Conservation (phyloP, 1,284 basidiomycete species). For the Ustilago sp. region DNA sequence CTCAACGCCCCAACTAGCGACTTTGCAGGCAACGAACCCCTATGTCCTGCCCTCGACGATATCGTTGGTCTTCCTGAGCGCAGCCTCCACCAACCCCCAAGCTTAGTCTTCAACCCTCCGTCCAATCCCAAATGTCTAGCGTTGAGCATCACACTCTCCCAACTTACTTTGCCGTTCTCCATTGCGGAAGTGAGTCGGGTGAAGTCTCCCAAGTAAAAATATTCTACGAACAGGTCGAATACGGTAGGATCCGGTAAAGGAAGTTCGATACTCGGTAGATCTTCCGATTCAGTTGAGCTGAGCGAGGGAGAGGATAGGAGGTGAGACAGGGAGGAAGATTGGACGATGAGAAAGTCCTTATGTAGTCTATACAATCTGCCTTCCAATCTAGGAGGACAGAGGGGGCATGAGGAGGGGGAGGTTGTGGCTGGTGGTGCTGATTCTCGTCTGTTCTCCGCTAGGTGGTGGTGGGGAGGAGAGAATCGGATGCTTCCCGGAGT, state of each 20-base stretch:
- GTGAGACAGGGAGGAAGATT: slow-evolving; percentile 2
- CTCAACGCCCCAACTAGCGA: background rate
- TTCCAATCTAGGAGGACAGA: background rate
- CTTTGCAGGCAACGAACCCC: background rate
- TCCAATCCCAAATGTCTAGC: slow-evolving; percentile 14
- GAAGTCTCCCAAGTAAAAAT: slow-evolving; percentile 32
- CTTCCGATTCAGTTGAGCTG: background rate
- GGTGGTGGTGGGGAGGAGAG: background rate
- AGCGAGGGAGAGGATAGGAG: background rate
- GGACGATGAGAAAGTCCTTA: slow-evolving; percentile 12
- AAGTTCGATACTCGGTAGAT: background rate
- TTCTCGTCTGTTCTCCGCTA: slow-evolving; percentile 8
- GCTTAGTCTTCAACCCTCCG: slow-evolving; percentile 4
- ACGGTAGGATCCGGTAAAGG: slow-evolving; percentile 15
- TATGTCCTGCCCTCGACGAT: background rate
- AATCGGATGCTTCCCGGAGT: background rate
- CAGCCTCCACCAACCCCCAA: slow-evolving; percentile 27
- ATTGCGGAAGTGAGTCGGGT: slow-evolving; percentile 11
- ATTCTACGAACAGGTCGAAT: slow-evolving; percentile 22
- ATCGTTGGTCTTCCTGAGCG: background rate
- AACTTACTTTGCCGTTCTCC: slow-evolving; percentile 15
- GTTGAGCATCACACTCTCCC: slow-evolving; percentile 35
- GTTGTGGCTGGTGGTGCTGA: slow-evolving; percentile 13
- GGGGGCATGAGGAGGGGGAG: background rate
- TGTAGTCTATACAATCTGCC: slow-evolving; percentile 6